Evolutionary conservation across 2,329 filamentous ascomycete genomes (phyloP).

Genomic region (Colletotrichum noveboracense): DNA sequence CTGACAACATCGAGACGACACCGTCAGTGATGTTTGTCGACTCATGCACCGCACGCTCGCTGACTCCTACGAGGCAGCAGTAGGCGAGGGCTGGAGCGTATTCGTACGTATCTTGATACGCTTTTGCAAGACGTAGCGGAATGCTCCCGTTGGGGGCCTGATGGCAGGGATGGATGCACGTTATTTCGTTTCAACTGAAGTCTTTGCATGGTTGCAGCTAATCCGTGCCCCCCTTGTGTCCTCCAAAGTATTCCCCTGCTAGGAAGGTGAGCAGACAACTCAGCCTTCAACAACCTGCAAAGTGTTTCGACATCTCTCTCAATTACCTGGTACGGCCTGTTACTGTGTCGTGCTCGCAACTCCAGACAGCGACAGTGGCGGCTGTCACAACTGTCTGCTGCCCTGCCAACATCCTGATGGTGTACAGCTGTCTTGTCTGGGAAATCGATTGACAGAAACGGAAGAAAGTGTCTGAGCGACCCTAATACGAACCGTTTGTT

Average conservation of each 20-base stretch:
- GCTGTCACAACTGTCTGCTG: constrained; percentile 6
- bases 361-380: neutral
- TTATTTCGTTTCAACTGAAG: constrained; percentile 16
- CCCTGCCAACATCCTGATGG: neutral
- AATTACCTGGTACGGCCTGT: neutral
- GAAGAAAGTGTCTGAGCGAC: constrained; percentile 1
- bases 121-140: neutral
- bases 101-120: neutral
- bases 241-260: neutral
- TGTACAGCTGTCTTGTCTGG: constrained; percentile 8
- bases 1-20: neutral
- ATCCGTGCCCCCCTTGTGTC: neutral
- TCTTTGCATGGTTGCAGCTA: neutral
- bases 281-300: neutral
- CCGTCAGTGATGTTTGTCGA: neutral
- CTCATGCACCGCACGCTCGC: neutral
- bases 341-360: neutral
- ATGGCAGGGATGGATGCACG: neutral
- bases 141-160: neutral
- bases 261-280: neutral
- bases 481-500: neutral
- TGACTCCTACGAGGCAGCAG: neutral
- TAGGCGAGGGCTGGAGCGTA: neutral
- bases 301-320: constrained; percentile 10
- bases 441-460: neutral